Percentiles rank a stretch among this genome's conserved stretches.
These are phyloP conservation scores for Sphagnurus paluster DNA, from an alignment of 1,284 basidiomycete genomes.

Conservation along the genomic window DNA sequence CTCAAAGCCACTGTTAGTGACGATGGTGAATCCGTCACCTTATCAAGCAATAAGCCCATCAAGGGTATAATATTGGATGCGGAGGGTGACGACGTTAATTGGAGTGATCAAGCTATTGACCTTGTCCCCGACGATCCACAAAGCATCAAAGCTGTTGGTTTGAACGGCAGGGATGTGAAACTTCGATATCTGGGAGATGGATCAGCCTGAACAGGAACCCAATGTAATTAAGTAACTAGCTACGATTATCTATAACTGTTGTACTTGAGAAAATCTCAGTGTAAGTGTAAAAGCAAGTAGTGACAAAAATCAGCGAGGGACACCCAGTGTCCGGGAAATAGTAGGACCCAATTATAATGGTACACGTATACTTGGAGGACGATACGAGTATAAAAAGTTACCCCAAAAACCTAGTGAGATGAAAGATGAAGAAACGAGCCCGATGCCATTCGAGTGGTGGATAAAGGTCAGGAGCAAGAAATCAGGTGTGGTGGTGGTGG, in stretches of 20 bases:
- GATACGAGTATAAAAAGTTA: conserved; percentile 11
- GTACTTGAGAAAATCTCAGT: neutral
- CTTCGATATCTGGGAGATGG: conserved; percentile 77
- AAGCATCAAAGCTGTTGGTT: conserved; percentile 59
- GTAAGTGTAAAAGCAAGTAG: too few relatives aligned
- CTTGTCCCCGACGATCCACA: conserved; percentile 83
- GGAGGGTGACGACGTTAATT: conserved; percentile 67
- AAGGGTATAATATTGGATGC: conserved; percentile 85
- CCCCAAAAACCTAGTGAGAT: conserved; percentile 11
- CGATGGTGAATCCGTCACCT: conserved; percentile 62
- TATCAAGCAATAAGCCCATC: conserved; percentile 69
- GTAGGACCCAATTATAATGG: too few relatives aligned
- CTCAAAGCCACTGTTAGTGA: conserved; percentile 51
- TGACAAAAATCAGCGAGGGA: conserved; percentile 1
- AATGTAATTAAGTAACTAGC: conserved; percentile 1
- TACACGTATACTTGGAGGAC: too few relatives aligned
- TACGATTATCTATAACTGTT: neutral
- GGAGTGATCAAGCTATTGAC: conserved; percentile 88
- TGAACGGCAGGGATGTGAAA: conserved; percentile 65
- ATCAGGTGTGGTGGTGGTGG: neutral
- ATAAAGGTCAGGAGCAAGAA: neutral
- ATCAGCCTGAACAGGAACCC: conserved; percentile 42
- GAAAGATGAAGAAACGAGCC: conserved; percentile 1
- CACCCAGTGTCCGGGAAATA: neutral
- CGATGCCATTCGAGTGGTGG: neutral